Evolutionary conservation across 345 rosid genomes (phyloP), one percentile per base, ranked within the genome.

Genomic region (Hypericum perforatum): DNA sequence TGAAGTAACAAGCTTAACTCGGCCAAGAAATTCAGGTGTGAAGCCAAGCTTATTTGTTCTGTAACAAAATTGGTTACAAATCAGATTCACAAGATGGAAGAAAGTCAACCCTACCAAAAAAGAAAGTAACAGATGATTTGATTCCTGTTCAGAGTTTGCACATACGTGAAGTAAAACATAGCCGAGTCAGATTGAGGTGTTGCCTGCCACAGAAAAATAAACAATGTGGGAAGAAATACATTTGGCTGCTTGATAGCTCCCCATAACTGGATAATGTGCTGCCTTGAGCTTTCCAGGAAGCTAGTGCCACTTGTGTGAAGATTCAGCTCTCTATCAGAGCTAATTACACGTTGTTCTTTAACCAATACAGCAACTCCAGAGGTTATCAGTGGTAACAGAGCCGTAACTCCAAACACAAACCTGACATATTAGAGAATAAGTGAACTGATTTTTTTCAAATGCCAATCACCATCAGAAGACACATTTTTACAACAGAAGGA

Each of bases 181-280:
- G 97, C 98, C 52, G 95, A 83, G 57, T 92, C 98, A 16, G 98
- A 92, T 7, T 83, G 97, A 2, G 97, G 98, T n/a, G 97, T 92
- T 64, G 96, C 86, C 80, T 92, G 98, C 98, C 98, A 88, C 50
- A 88, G 78, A 78, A 92, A 88, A 52, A 92, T 74, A 65, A 92
- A 92, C 16, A 85, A 65, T 8, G 97, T 85, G 5, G 95, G 96
- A 9, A 92, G 82, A 54, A 82, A 81, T 46, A 88, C 94, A 64
- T 74, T 78, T 6, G 94, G 91, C 63, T 88, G 84, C 73, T 76
- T 80, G 44, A 85, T 77, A 55, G 98, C 94, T 58, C 46, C 52
- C 90, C 88, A 85, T 40, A 88, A 68, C 74, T 78, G 74, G 66
- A 82, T 54, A 49, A 85, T 57, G 58, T 71, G 71, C 58, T 69